These are phyloP conservation scores for Akebia trifoliata DNA, from an alignment of 164 flowering plant species.

Conservation along the genomic window DNA sequence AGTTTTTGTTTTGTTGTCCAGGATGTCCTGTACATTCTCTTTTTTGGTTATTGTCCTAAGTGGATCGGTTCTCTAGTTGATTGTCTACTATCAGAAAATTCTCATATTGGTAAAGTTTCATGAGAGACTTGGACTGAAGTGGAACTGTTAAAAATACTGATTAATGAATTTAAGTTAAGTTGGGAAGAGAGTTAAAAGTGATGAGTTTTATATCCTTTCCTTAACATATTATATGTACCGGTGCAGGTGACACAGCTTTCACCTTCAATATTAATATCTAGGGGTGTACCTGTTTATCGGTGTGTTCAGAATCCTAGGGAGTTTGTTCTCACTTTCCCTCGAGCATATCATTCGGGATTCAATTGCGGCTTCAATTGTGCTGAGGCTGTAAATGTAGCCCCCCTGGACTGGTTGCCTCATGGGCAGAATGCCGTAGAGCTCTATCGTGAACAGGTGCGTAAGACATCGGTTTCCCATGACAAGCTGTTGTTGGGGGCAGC, in stretches of 20 bases:
- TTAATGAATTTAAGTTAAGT: neutral
- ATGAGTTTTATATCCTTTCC: too few relatives aligned
- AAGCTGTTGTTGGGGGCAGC: conserved; percentile 71
- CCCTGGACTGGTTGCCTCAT: conserved; percentile 78
- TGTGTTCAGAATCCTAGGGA: conserved; percentile 66
- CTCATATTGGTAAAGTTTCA: neutral
- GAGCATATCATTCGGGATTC: conserved; percentile 69
- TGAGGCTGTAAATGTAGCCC: conserved; percentile 63
- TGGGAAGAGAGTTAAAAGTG: neutral
- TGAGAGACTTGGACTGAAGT: neutral
- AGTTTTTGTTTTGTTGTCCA: too few relatives aligned
- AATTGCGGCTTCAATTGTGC: conserved; percentile 75
- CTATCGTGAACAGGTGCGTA: conserved; percentile 42
- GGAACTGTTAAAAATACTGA: too few relatives aligned
- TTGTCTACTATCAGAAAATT: neutral
- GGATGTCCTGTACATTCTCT: too few relatives aligned
- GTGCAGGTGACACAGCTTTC: conserved; percentile 62
- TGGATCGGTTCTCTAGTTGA: neutral
- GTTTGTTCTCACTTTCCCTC: conserved; percentile 70
- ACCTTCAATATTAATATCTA: conserved; percentile 46
- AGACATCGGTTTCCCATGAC: conserved; percentile 68
- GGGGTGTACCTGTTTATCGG: conserved; percentile 74
- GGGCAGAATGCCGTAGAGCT: conserved; percentile 61
- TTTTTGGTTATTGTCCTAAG: neutral
- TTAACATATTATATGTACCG: neutral